Evolutionary conservation across 805 yeast genomes (phyloP).

Genomic region (Wickerhamiella shivajii): DNA sequence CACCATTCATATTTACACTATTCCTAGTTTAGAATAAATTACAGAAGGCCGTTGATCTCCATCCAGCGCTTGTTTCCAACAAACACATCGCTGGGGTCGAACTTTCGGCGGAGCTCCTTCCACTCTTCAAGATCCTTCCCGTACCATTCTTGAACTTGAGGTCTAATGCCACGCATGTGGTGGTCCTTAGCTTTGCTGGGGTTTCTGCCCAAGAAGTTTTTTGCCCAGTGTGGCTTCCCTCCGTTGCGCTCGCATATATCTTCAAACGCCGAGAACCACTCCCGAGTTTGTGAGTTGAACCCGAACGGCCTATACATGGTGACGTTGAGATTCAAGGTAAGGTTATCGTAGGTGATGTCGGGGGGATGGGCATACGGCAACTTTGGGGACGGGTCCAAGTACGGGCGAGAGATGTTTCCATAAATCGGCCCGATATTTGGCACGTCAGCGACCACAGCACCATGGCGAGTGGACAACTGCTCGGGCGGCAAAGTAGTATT

Average conservation of each 20-base stretch:
- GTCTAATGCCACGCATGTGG: constrained; percentile 68
- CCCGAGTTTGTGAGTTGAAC: constrained; percentile 46
- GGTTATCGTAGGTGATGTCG: constrained; percentile 50
- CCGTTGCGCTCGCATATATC: constrained; percentile 58
- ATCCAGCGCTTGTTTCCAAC: constrained; percentile 72
- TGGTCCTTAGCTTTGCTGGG: constrained; percentile 32
- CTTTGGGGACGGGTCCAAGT: constrained; percentile 64
- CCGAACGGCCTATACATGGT: constrained; percentile 94
- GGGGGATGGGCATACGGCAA: constrained; percentile 37
- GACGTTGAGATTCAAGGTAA: constrained; percentile 79
- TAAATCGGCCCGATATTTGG: constrained; percentile 48
- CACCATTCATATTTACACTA: not conserved
- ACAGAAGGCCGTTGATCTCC: constrained; percentile 46
- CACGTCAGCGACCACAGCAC: constrained; percentile 8
- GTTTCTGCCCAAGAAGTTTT: constrained; percentile 63
- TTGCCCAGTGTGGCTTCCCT: constrained; percentile 98
- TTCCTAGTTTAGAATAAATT: not conserved
- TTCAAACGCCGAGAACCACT: constrained; percentile 81
- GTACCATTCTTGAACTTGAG: constrained; percentile 60
- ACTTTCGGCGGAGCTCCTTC: constrained; percentile 46
- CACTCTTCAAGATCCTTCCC: constrained; percentile 52
- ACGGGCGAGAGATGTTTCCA: constrained; percentile 75
- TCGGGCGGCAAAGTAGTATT: constrained; percentile 37
- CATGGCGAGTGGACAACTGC: constrained; percentile 1
- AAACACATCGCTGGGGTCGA: constrained; percentile 75